phyloP scores from a whole-genome alignment of 495 filamentous ascomycete species.

The Aeminium ludgeri region DNA sequence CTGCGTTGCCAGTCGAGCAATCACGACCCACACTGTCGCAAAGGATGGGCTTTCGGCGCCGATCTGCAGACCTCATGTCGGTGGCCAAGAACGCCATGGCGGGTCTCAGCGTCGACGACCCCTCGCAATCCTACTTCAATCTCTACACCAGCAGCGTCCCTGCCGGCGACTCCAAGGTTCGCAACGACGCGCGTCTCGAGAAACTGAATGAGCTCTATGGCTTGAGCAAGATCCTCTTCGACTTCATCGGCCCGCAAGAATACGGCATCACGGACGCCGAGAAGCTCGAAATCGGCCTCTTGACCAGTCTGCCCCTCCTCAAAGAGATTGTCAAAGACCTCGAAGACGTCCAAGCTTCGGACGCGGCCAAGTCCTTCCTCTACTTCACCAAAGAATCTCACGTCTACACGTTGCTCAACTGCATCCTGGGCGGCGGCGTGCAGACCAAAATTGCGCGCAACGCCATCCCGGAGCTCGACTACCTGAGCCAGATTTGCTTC shows the following conservation, averaged over 20 bases:
- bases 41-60: conserved; percentile 24
- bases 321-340: conserved; percentile 92
- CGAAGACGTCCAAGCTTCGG: conserved; percentile 90
- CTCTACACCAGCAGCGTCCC: conserved; percentile 55
- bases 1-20: conserved; percentile 6
- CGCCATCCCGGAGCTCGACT: conserved; percentile 91
- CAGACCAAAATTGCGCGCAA: conserved; percentile 80
- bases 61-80: conserved; percentile 16
- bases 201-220: conserved; percentile 85
- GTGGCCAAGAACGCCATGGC: conserved; percentile 4
- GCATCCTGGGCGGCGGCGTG: conserved; percentile 90
- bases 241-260: conserved; percentile 96
- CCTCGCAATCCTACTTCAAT: conserved; percentile 59
- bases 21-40: conserved; percentile 21
- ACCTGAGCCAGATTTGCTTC: conserved; percentile 93
- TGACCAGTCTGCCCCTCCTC: conserved; percentile 81
- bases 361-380: conserved; percentile 86
- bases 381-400: conserved; percentile 99
- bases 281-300: conserved; percentile 90
- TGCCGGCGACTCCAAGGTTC: conserved; percentile 48
- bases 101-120: conserved; percentile 1
- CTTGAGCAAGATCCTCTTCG: conserved; percentile 84
- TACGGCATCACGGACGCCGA: conserved; percentile 89
- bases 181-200: conserved; percentile 66
- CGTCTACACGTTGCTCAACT: conserved; percentile 95